Percentiles rank a stretch among this genome's conserved stretches.
Conservation (phyloP, 192 early-diverging fungal species). For the Nowakowskiella sp. region DNA sequence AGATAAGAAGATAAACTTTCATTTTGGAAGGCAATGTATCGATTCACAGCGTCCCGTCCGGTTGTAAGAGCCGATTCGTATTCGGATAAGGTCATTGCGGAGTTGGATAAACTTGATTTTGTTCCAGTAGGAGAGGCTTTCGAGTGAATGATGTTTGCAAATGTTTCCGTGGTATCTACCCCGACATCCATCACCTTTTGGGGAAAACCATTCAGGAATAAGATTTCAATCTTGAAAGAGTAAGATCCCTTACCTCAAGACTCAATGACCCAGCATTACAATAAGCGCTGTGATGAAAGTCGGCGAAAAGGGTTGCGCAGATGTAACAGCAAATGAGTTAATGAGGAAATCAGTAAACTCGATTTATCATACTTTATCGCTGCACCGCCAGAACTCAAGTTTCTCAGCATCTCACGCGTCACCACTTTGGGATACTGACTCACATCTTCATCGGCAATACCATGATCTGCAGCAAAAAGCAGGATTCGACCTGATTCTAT, state of each 20-base stretch:
- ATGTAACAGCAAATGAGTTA: neutral
- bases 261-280: neutral
- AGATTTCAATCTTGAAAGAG: neutral
- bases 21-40: neutral
- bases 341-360: neutral
- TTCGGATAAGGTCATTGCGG: constrained; percentile 16
- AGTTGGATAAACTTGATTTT: constrained; percentile 2
- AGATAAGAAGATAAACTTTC: neutral
- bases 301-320: too few relatives aligned
- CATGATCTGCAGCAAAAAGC: constrained; percentile 23
- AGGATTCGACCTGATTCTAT: constrained; percentile 2
- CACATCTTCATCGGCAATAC: constrained; percentile 18
- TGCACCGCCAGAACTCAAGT: constrained; percentile 14
- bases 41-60: constrained; percentile 4
- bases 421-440: constrained; percentile 20
- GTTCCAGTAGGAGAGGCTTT: constrained; percentile 15
- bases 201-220: neutral
- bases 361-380: constrained; percentile 18
- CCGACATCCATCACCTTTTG: constrained; percentile 17
- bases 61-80: constrained; percentile 8
- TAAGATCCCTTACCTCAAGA: neutral
- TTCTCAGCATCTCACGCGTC: constrained; percentile 19
- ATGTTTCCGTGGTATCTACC: constrained; percentile 12
- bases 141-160: neutral
- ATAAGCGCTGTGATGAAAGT: neutral